A percentile compares a stretch with the other conserved stretches of the same genome.
phyloP scores from a whole-genome alignment of 164 flowering plant genomes.

The Magnolia sinica region DNA sequence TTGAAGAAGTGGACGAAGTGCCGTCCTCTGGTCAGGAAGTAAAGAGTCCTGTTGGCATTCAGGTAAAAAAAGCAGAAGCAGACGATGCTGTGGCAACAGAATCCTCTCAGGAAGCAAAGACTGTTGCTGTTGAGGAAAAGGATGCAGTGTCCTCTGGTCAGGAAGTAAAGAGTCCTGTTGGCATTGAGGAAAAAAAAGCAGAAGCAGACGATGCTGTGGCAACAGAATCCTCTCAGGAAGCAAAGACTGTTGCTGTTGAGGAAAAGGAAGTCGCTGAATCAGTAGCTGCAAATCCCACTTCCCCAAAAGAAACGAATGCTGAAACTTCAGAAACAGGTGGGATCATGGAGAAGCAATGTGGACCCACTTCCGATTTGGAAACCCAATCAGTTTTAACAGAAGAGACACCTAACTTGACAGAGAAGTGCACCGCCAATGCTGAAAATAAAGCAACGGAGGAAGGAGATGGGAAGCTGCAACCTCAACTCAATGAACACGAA shows the following conservation, averaged over 20 bases:
- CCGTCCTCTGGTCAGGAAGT: conserved; percentile 22
- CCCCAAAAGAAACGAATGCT: conserved; percentile 17
- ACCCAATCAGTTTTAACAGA: too few relatives aligned
- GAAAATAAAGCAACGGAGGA: conserved; percentile 15
- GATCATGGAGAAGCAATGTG: conserved; percentile 12
- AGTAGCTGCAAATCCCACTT: conserved; percentile 20
- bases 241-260: conserved; percentile 10
- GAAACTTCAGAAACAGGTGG: conserved; percentile 11
- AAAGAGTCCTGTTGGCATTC: conserved; percentile 3
- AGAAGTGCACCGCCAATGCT: conserved; percentile 18
- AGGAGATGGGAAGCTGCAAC: conserved; percentile 18
- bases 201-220: neutral
- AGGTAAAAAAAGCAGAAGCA: conserved; percentile 17
- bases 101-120: conserved; percentile 11
- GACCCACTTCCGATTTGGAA: conserved; percentile 12
- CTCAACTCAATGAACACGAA: conserved; percentile 15
- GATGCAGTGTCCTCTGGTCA: conserved; percentile 15
- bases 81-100: neutral
- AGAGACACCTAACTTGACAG: conserved; percentile 14
- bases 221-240: conserved; percentile 14
- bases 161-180: conserved; percentile 13
- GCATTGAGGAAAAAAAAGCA: conserved; percentile 17
- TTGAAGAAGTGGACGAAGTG: conserved; percentile 15
- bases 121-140: conserved; percentile 16
- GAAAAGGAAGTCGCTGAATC: conserved; percentile 11